Percentiles rank a stretch among this genome's conserved stretches.
These are phyloP conservation scores for Linderina pennispora DNA, from an alignment of 192 early-diverging fungal genomes.

Conservation along the genomic window DNA sequence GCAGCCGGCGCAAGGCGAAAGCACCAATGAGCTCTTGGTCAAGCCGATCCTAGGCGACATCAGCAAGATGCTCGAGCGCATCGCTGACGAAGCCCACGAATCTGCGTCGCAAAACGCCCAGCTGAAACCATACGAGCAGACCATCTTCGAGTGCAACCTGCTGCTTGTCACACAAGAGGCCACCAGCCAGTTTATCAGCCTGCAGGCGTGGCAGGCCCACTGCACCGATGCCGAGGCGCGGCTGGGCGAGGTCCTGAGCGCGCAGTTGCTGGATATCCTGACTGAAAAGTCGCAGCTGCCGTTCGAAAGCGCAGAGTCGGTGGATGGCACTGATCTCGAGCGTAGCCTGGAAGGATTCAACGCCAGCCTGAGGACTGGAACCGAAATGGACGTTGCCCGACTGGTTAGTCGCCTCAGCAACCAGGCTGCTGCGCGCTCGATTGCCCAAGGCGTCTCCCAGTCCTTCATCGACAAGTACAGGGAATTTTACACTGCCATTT, in stretches of 20 bases:
- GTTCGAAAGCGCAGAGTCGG: too few species aligned
- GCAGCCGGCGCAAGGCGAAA: background rate
- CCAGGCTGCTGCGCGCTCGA: constrained; percentile 9
- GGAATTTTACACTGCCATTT: background rate
- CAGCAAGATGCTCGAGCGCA: background rate
- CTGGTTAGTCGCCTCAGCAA: constrained; percentile 16
- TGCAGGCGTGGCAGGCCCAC: background rate
- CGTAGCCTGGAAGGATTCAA: constrained; percentile 9
- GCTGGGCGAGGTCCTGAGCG: constrained; percentile 3
- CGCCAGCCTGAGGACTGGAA: constrained; percentile 8
- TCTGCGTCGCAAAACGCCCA: background rate
- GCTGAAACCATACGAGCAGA: constrained; percentile 17
- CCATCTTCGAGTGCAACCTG: constrained; percentile 30
- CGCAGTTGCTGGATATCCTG: constrained; percentile 8
- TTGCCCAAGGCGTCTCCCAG: background rate
- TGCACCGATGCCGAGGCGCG: background rate
- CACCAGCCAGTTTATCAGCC: background rate
- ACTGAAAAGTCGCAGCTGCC: constrained; percentile 21
- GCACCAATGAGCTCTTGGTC: too few species aligned
- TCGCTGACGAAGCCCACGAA: constrained; percentile 4
- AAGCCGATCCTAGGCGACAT: background rate
- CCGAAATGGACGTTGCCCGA: constrained; percentile 23
- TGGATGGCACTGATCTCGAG: background rate
- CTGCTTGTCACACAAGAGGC: constrained; percentile 3
- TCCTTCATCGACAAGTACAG: constrained; percentile 21